A percentile compares a stretch with the other conserved stretches of the same genome.
These are phyloP conservation scores for Phytophthora brassicae DNA, from an alignment of 352 stramenopile species.

Conservation along the genomic window DNA sequence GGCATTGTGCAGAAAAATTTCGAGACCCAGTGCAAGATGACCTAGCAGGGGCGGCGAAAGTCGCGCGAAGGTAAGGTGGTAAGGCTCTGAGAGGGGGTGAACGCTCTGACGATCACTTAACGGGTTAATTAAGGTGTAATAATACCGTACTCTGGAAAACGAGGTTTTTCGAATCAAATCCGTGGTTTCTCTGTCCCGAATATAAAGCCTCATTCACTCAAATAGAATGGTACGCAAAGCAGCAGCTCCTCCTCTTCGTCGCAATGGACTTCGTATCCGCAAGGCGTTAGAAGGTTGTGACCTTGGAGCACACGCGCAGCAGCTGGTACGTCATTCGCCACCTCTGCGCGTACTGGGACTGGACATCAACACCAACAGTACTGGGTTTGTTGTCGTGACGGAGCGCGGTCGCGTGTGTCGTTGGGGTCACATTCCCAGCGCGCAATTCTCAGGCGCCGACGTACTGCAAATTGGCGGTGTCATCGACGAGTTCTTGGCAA, in stretches of 20 bases:
- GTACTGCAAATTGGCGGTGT: conserved; percentile 61
- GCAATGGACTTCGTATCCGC: conserved; percentile 54
- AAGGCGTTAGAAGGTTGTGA: conserved; percentile 45
- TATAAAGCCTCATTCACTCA: too few relatives aligned
- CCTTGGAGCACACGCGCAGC: conserved; percentile 21
- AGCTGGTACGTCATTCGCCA: conserved; percentile 32
- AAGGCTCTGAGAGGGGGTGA: too few relatives aligned
- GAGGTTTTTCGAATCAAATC: too few relatives aligned
- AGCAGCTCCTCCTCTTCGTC: conserved; percentile 25
- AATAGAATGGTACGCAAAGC: conserved; percentile 21
- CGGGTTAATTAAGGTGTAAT: too few relatives aligned
- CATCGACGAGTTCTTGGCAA: conserved; percentile 47
- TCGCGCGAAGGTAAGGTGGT: too few relatives aligned
- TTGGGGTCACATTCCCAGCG: conserved; percentile 65
- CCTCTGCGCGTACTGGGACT: conserved; percentile 68
- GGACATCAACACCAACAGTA: conserved; percentile 87
- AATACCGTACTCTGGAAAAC: too few relatives aligned
- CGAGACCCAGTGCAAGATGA: too few relatives aligned
- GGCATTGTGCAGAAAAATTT: too few relatives aligned
- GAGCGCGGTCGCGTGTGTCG: conserved; percentile 48
- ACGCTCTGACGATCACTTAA: too few relatives aligned
- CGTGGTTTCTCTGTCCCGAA: conserved; percentile 2
- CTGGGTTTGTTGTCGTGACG: conserved; percentile 69
- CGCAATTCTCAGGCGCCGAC: conserved; percentile 62
- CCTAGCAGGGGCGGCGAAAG: too few relatives aligned